Conservation (phyloP, 257 asterid genomes). For the Henckelia pumila region DNA sequence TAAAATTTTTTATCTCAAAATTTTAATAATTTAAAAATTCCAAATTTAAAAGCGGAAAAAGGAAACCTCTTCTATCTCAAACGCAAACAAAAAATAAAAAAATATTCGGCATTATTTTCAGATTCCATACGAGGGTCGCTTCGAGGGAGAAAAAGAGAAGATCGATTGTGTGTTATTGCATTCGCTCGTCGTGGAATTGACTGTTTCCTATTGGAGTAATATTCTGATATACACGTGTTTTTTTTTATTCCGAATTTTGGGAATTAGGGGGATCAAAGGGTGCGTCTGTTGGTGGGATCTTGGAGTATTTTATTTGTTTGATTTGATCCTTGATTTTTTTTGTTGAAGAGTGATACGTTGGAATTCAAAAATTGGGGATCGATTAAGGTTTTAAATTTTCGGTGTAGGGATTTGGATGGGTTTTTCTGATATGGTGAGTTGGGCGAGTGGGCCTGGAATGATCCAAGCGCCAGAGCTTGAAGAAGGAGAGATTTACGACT, state of each 20-base stretch:
- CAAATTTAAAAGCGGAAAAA: too few relatives aligned
- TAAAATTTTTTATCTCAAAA: too few relatives aligned
- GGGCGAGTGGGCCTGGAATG: constrained; percentile 43
- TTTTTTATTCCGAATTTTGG: constrained; percentile 32
- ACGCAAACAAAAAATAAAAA: constrained; percentile 25
- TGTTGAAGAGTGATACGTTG: constrained; percentile 33
- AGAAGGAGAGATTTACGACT: constrained; percentile 68
- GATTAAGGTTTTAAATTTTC: constrained; percentile 44
- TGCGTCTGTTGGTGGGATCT: constrained; percentile 40
- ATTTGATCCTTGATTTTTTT: constrained; percentile 38
- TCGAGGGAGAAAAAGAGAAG: constrained; percentile 2
- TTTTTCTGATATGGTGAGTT: constrained; percentile 29
- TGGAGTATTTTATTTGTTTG: constrained; percentile 36
- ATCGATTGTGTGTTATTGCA: constrained; percentile 33
- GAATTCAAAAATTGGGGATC: too few relatives aligned
- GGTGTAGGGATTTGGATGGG: constrained; percentile 37
- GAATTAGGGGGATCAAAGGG: constrained; percentile 32
- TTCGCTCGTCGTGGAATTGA: constrained; percentile 17
- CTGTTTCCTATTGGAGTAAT: constrained; percentile 2
- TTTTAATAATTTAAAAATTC: too few relatives aligned
- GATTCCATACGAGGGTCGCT: constrained; percentile 57
- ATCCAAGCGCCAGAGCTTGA: constrained; percentile 70
- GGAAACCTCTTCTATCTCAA: too few relatives aligned
- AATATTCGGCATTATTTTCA: constrained; percentile 26
- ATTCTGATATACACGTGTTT: constrained; percentile 15